Evolutionary conservation across 768 basidiomycete species (phyloP).

Genomic region (Leccinum arenicola): DNA sequence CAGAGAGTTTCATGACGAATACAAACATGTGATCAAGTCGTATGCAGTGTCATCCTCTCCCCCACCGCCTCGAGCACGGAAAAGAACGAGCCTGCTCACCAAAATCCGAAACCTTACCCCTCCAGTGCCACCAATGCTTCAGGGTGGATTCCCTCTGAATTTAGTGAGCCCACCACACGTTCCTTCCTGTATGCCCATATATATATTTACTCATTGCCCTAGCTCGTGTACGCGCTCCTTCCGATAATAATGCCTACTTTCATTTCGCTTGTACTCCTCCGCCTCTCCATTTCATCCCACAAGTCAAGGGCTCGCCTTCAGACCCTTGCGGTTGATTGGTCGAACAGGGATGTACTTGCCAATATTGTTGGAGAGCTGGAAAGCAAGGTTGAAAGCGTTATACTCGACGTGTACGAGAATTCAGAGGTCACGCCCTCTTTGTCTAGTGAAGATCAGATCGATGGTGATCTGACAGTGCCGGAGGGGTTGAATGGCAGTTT

Average conservation of each 20-base stretch:
- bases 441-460: background rate
- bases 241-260: slow-evolving; percentile 66
- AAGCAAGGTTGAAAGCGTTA: slow-evolving; percentile 54
- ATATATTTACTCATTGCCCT: slow-evolving; percentile 2
- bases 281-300: slow-evolving; percentile 55
- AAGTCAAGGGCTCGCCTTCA: slow-evolving; percentile 65
- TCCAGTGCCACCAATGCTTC: slow-evolving; percentile 57
- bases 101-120: slow-evolving; percentile 38
- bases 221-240: slow-evolving; percentile 54
- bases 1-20: slow-evolving; percentile 58
- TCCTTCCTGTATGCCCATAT: background rate
- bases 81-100: slow-evolving; percentile 41
- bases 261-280: slow-evolving; percentile 51
- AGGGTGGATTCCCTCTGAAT: slow-evolving; percentile 66
- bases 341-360: slow-evolving; percentile 48
- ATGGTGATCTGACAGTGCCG: background rate
- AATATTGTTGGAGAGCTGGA: slow-evolving; percentile 60
- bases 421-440: slow-evolving; percentile 27
- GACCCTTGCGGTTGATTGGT: slow-evolving; percentile 55
- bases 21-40: slow-evolving; percentile 53
- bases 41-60: slow-evolving; percentile 46
- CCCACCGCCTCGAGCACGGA: slow-evolving; percentile 43
- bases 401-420: slow-evolving; percentile 58
- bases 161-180: slow-evolving; percentile 43
- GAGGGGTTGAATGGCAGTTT: background rate